Evolutionary conservation across 2,329 filamentous ascomycete species (phyloP).

Genomic region (Dendrostoma leiphaemia): DNA sequence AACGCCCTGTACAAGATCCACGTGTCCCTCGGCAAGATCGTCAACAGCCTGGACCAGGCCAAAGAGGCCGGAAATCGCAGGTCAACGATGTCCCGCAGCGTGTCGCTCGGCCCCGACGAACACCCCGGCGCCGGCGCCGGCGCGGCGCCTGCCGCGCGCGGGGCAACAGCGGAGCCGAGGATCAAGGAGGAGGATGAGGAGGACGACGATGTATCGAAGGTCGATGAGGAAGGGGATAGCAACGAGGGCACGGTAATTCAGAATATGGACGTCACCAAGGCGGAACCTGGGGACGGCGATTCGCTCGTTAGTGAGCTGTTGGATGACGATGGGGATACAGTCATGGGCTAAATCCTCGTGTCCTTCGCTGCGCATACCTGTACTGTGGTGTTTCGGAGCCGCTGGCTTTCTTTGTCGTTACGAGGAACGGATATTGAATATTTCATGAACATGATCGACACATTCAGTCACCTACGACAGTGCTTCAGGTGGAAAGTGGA

Average conservation of each 20-base stretch:
- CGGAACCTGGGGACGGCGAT: slow-evolving; percentile 21
- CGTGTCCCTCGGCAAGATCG: slow-evolving; percentile 64
- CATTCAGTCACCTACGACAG: background rate
- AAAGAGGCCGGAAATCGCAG: slow-evolving; percentile 27
- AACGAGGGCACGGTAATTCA: slow-evolving; percentile 25
- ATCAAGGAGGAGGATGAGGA: slow-evolving; percentile 51
- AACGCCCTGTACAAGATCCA: slow-evolving; percentile 69
- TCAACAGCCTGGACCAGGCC: slow-evolving; percentile 55
- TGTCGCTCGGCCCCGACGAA: slow-evolving; percentile 37
- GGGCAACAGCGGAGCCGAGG: slow-evolving; percentile 37
- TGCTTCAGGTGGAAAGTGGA: too few relatives aligned
- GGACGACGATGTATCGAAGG: slow-evolving; percentile 24
- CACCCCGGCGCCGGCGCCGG: slow-evolving; percentile 32
- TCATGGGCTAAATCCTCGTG: slow-evolving; percentile 19
- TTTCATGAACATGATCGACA: background rate
- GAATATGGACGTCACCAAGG: slow-evolving; percentile 8
- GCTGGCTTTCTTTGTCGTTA: background rate
- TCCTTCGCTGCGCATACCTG: background rate
- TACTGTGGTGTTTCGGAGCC: background rate
- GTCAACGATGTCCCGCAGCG: slow-evolving; percentile 42
- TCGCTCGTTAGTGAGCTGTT: slow-evolving; percentile 39
- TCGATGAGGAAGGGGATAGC: slow-evolving; percentile 23
- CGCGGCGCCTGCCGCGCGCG: background rate
- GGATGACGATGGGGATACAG: slow-evolving; percentile 31
- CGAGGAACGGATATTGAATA: slow-evolving; percentile 10